Evolutionary conservation across 306 rosid genomes (phyloP).

Genomic region (Astragalus glycyphyllos): DNA sequence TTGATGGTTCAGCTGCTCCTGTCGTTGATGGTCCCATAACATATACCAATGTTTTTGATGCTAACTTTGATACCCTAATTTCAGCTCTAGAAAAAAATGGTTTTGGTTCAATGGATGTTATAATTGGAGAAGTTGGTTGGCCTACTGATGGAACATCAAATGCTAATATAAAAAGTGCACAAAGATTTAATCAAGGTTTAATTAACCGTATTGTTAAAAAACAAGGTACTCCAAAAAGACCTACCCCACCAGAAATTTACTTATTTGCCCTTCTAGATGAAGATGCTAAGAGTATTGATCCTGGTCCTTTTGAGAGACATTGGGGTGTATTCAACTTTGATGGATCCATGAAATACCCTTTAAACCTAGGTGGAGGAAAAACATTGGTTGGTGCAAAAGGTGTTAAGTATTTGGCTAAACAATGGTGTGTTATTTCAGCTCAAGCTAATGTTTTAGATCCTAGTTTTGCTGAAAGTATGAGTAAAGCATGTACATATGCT

Average conservation of each 20-base stretch:
- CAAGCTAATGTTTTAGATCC: constrained; percentile 64
- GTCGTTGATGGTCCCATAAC: constrained; percentile 79
- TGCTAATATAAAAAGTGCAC: constrained; percentile 66
- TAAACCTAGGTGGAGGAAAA: constrained; percentile 61
- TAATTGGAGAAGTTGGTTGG: constrained; percentile 96
- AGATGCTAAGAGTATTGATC: constrained; percentile 75
- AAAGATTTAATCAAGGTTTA: constrained; percentile 87
- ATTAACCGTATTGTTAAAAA: constrained; percentile 51
- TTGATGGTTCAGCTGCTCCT: constrained; percentile 74
- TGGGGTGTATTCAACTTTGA: constrained; percentile 91
- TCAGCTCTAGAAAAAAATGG: constrained; percentile 86
- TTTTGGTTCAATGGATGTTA: constrained; percentile 71
- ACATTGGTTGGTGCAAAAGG: constrained; percentile 73
- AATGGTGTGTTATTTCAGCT: constrained; percentile 87
- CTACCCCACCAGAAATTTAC: constrained; percentile 70
- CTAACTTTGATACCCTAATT: constrained; percentile 88
- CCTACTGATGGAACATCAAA: constrained; percentile 81
- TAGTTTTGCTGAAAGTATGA: constrained; percentile 49
- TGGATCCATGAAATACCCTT: constrained; percentile 69
- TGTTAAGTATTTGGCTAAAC: constrained; percentile 64
- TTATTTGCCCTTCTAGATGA: constrained; percentile 78
- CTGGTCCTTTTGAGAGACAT: constrained; percentile 92
- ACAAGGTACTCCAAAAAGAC: constrained; percentile 78
- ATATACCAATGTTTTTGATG: constrained; percentile 89
- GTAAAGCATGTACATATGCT: constrained; percentile 78